Conservation (phyloP, 1,284 basidiomycete species). For the Xerocomus cyaneibrunnescens region DNA sequence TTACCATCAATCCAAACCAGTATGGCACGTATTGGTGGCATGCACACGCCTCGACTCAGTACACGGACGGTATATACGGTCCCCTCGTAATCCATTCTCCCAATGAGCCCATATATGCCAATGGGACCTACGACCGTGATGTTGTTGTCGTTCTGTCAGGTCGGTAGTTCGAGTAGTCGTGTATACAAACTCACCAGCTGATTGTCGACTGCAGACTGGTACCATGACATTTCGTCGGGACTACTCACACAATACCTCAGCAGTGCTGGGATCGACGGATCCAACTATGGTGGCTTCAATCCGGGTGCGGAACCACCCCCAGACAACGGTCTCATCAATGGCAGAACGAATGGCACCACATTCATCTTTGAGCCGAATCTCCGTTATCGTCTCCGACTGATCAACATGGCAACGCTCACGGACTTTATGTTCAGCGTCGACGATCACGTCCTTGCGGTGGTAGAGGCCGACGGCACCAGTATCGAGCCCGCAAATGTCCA, state of each 20-base stretch:
- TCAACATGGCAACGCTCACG: conserved; percentile 35
- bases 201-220: conserved; percentile 28
- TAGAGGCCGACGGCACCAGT: conserved; percentile 34
- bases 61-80: conserved; percentile 36
- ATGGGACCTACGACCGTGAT: conserved; percentile 25
- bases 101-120: conserved; percentile 28
- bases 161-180: conserved; percentile 13
- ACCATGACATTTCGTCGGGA: conserved; percentile 31
- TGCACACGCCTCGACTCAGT: conserved; percentile 34
- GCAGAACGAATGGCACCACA: conserved; percentile 23
- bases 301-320: conserved; percentile 35
- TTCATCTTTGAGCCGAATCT: conserved; percentile 30
- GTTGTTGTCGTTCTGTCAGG: conserved; percentile 31
- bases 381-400: conserved; percentile 33
- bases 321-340: conserved; percentile 36
- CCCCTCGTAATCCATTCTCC: conserved; percentile 36
- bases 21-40: conserved; percentile 37
- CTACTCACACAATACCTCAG: conserved; percentile 33
- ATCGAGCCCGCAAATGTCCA: conserved; percentile 30
- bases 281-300: conserved; percentile 31
- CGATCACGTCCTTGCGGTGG: conserved; percentile 29
- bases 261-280: conserved; percentile 25
- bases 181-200: neutral
- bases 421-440: conserved; percentile 35
- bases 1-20: conserved; percentile 33